Base-by-base conservation (phyloP, 2,329 filamentous ascomycete species). In the Ceratocystis papillata region DNA sequence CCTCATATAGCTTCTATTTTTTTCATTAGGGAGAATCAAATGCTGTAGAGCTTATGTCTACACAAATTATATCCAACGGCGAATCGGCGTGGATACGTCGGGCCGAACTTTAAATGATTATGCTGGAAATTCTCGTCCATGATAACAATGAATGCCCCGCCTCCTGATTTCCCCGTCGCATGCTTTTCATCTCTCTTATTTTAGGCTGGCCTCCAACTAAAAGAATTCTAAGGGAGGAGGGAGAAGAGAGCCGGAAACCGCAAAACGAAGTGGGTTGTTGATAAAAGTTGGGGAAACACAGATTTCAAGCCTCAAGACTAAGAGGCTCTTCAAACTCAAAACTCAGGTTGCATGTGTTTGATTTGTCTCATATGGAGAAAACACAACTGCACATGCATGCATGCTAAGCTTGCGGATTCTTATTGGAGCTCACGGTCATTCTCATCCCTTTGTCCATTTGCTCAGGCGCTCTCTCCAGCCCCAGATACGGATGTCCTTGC, bases 51-150 rank as follows among this genome's bases (percentile, higher is more conserved):
- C 7, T n/a, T n/a, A 50, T 20, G 46, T n/a, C 17, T 10, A 10
- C 5, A 12, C 25, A 57, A 30, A n/a, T 28, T 2, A 57, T 57
- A 5, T 57, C 3, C 25, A 41, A 33, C 12, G 30, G 53, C 53
- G 12, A 28, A 57, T 57, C 53, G 53, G 53, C 53, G 53, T 57
- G 22, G 53, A 57, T 28, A 57, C 53, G 53, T 57, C 53, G 53
- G 53, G 53, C 53, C 53, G 53, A 57, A 57, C 22, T 30, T 57
- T 57, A 17, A 10, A 17, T n/a, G 2, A 7, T 5, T 30, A 12
- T 57, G 22, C 28, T 57, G 15, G 15, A 28, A n/a, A 17, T 33
- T 57, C 30, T 30, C 12, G 37, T 15, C 30, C 53, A 33, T 57
- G 53, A 33, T 57, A 30, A 8, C 30, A 22, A 57, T 28, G 17